Evolutionary conservation across 345 rosid species (phyloP).

Genomic region (Sonneratia alba): DNA sequence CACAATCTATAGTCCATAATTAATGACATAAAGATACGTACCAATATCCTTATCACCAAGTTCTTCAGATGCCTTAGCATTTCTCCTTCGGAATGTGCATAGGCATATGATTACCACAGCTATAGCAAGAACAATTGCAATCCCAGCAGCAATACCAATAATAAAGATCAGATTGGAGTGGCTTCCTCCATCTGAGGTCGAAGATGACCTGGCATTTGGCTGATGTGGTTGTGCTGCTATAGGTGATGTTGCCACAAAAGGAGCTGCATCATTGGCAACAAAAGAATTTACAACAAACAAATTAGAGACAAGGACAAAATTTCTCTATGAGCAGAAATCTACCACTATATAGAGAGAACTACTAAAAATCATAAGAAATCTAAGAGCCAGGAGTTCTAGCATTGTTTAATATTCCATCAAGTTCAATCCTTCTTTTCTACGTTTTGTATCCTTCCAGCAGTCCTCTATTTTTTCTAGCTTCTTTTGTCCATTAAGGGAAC

Average conservation of each 20-base stretch:
- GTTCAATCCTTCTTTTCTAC: neutral
- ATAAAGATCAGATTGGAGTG: slow-evolving; percentile 53
- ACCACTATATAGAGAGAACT: neutral
- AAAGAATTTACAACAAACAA: slow-evolving; percentile 1
- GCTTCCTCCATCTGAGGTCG: slow-evolving; percentile 37
- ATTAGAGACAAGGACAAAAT: neutral
- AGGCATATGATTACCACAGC: slow-evolving; percentile 53
- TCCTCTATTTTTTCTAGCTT: neutral
- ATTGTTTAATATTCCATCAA: neutral
- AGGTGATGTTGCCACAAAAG: slow-evolving; percentile 46
- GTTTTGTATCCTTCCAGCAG: neutral
- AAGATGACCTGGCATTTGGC: slow-evolving; percentile 27
- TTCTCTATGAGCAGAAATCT: neutral
- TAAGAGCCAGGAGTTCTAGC: neutral
- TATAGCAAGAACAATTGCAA: slow-evolving; percentile 43
- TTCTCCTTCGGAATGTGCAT: slow-evolving; percentile 42
- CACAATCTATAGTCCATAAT: neutral
- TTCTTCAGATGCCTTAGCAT: slow-evolving; percentile 39
- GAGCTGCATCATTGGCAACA: slow-evolving; percentile 36
- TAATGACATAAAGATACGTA: neutral
- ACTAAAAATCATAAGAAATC: neutral
- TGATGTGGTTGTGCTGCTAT: slow-evolving; percentile 35
- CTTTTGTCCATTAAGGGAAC: neutral
- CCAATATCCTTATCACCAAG: slow-evolving; percentile 46
- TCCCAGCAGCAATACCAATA: slow-evolving; percentile 57